Base-by-base conservation (phyloP, 768 basidiomycete genomes). In the Flagelloscypha sp. region DNA sequence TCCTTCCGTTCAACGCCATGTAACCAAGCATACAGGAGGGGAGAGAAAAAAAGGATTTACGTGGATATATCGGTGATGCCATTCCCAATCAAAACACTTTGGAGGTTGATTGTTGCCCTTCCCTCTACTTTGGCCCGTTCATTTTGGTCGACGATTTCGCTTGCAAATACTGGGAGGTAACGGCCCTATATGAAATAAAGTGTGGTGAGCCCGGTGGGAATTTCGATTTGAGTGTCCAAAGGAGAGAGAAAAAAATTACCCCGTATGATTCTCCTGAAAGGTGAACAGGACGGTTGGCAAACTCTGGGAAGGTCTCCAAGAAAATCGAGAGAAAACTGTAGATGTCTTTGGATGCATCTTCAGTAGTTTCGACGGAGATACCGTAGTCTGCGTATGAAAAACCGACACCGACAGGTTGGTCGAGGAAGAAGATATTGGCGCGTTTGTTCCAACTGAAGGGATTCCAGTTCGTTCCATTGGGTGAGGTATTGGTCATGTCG, bases 131-230 rank as follows among this genome's bases (percentile, higher is more conserved):
- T 54, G 7, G 81, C 62, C 19, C 62, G 50, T 30, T 55, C 47
- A 52, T 90, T 88, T 45, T 79, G 74, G 55, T 89, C 86, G 32
- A 78, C 72, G 8, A 89, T 75, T 21, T 79, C 77, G 11, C 81
- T 69, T 0, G 84, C 86, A 43, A 89, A 89, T 1, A 82, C 59
- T 1, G 79, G 82, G 1, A 84, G 60, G 47, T 84, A 82, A 8
- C 76, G 72, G 5, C 81, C 79, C 80, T 81, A 34, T 6, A 11
- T 12, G 18, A 32, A 22, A 39, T 6, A 9, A 25, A 21, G 18
- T 17, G 19, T 20, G 27, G 20, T 29, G 42, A 27, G 30, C 16
- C 24, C 11, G 19, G 10, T 27, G 27, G 36, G 32, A 20, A 8
- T 29, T 7, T 20, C 30, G 13, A 36, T 13, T 6, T 9, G 30